Conservation (phyloP, 129 eudicot species). For the Sambucus nigra region DNA sequence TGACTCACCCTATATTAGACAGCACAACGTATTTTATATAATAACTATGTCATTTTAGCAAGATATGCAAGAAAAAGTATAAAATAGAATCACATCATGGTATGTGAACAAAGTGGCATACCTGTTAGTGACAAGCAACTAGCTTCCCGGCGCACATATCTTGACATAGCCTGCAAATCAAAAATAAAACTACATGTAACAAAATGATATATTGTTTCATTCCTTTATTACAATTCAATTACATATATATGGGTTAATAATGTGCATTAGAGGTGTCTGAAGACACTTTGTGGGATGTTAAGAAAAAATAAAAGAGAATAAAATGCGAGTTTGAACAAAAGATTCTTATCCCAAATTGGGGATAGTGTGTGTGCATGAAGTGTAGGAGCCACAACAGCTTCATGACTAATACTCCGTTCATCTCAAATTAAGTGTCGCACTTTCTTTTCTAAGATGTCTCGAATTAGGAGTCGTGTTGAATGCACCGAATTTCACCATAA, state of each 20-base stretch:
- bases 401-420: background rate
- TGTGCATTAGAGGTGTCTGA: background rate
- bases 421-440: too few species aligned
- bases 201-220: too few species aligned
- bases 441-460: too few species aligned
- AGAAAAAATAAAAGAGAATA: background rate
- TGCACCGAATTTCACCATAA: too few species aligned
- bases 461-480: too few species aligned
- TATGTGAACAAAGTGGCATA: background rate
- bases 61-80: background rate
- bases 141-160: background rate
- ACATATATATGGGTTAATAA: too few species aligned
- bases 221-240: too few species aligned
- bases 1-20: too few species aligned
- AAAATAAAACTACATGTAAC: too few species aligned
- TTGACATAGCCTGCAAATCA: slow-evolving; percentile 1
- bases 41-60: background rate
- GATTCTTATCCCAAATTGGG: background rate
- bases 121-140: background rate
- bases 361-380: background rate
- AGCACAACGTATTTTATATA: background rate
- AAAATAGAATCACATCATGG: background rate
- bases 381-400: background rate
- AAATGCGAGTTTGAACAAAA: background rate
- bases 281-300: background rate